phyloP scores from a whole-genome alignment of 441 rosid species.

The Populus hybrid region DNA sequence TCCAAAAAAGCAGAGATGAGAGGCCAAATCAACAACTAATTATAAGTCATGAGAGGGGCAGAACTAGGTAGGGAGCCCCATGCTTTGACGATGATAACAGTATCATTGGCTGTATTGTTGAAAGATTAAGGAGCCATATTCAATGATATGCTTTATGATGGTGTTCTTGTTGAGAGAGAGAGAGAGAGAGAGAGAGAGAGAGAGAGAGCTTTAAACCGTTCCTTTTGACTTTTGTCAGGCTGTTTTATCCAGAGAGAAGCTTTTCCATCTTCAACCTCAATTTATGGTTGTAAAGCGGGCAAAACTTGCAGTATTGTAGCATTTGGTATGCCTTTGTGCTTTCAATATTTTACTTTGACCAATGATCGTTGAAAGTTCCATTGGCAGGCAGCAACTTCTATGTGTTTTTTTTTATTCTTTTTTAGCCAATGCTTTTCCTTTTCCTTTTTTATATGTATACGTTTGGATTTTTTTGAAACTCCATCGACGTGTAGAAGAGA shows the following conservation, averaged over 20 bases:
- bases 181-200: no score
- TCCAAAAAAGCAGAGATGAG: conserved; percentile 27
- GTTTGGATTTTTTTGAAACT: background rate
- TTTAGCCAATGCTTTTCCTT: background rate
- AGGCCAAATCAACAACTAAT: conserved; percentile 20
- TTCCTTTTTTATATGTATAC: background rate
- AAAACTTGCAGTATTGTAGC: background rate
- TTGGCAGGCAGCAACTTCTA: background rate
- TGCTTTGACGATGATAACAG: conserved; percentile 37
- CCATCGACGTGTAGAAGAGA: background rate
- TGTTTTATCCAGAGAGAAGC: background rate
- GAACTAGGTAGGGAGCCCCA: background rate
- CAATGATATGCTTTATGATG: conserved; percentile 30
- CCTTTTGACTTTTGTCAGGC: conserved; percentile 6
- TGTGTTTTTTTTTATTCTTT: background rate
- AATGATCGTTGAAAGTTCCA: background rate
- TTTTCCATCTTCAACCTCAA: conserved; percentile 6
- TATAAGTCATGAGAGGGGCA: background rate
- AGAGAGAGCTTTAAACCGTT: background rate
- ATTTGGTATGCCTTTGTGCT: background rate
- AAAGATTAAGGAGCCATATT: background rate
- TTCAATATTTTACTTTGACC: background rate
- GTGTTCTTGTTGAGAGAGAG: background rate
- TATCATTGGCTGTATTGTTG: conserved; percentile 22
- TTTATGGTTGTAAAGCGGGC: background rate